phyloP scores from a whole-genome alignment of 345 rosid genomes.

The Moricandia moricandioides region DNA sequence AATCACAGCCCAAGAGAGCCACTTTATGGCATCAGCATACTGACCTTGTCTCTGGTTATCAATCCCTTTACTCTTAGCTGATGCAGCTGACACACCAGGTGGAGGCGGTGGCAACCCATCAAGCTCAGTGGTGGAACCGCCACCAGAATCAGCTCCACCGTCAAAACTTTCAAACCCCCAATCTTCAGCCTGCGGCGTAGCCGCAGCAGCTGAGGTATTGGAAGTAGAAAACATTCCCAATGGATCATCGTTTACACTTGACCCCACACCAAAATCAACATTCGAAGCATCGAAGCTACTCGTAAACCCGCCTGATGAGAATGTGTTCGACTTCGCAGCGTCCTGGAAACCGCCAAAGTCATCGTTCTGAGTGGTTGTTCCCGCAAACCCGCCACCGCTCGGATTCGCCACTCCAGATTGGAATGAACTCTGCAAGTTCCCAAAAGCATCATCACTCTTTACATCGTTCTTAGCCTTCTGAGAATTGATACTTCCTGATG shows the following conservation, averaged over 20 bases:
- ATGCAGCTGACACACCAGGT: constrained; percentile 66
- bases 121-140: constrained; percentile 74
- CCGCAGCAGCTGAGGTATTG: constrained; percentile 38
- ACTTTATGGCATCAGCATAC: constrained; percentile 94
- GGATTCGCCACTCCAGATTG: constrained; percentile 25
- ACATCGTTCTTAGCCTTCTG: constrained; percentile 1
- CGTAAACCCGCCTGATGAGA: constrained; percentile 46
- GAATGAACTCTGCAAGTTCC: too few relatives aligned
- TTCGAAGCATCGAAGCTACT: constrained; percentile 42
- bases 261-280: constrained; percentile 54
- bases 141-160: constrained; percentile 51
- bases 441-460: constrained; percentile 44
- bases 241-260: constrained; percentile 48
- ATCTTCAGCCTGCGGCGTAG: constrained; percentile 52
- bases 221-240: constrained; percentile 59
- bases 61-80: constrained; percentile 83
- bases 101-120: constrained; percentile 99
- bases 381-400: constrained; percentile 37
- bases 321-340: constrained; percentile 34
- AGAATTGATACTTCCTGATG: constrained; percentile 54
- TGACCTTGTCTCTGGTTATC: constrained; percentile 91
- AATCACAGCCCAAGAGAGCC: constrained; percentile 96
- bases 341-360: constrained; percentile 68
- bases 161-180: constrained; percentile 84
- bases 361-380: constrained; percentile 36